A percentile compares a stretch with the other conserved stretches of the same genome.
phyloP scores from a whole-genome alignment of 371 early-diverging fungal genomes.

The Zopfochytrium polystomum region DNA sequence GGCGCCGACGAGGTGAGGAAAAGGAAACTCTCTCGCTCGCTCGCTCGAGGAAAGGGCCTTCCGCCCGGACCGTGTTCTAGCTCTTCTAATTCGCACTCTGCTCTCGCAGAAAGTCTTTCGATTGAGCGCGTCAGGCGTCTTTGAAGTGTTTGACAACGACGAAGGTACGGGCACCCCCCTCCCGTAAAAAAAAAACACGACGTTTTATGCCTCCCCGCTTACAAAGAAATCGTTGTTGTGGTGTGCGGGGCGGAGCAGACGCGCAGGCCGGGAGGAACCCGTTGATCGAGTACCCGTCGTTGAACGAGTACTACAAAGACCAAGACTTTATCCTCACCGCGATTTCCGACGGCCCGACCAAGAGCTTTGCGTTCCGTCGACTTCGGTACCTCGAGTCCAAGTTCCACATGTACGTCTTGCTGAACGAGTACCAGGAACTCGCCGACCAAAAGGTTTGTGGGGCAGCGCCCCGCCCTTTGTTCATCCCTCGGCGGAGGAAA shows the following conservation, averaged over 20 bases:
- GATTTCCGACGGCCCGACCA: conserved; percentile 93
- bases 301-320: conserved; percentile 86
- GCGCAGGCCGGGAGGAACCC: conserved; percentile 32
- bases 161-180: conserved; percentile 1
- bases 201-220: conserved; percentile 5
- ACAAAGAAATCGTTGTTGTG: neutral
- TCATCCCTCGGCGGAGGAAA: neutral
- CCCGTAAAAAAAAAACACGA: neutral
- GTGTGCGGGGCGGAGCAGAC: conserved; percentile 22
- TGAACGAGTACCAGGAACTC: conserved; percentile 93
- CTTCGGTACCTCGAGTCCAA: conserved; percentile 91
- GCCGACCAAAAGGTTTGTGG: conserved; percentile 77
- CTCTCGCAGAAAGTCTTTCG: conserved; percentile 9
- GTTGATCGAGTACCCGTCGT: conserved; percentile 62
- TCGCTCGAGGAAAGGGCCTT: too few species aligned
- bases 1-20: conserved; percentile 46
- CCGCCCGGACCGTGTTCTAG: conserved; percentile 12
- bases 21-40: conserved; percentile 9
- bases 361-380: conserved; percentile 91
- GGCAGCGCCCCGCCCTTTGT: conserved; percentile 6
- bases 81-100: neutral
- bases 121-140: conserved; percentile 63
- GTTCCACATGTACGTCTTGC: conserved; percentile 88
- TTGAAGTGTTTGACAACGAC: conserved; percentile 45
- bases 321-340: conserved; percentile 78